These are phyloP conservation scores for Debaryomyces castellii DNA, from an alignment of 805 yeast genomes.

Conservation along the genomic window DNA sequence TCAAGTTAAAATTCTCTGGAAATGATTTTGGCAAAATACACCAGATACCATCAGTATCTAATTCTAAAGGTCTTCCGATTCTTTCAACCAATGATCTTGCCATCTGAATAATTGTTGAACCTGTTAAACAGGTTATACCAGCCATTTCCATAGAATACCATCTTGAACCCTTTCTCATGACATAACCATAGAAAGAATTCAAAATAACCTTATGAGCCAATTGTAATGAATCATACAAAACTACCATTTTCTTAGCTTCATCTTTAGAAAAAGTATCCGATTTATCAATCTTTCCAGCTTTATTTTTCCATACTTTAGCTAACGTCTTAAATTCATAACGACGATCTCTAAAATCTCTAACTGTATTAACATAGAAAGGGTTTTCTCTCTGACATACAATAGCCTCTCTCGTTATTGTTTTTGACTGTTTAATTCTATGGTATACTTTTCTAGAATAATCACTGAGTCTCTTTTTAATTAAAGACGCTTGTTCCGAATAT, in stretches of 20 bases:
- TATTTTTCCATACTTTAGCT: conserved; percentile 93
- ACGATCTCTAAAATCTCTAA: conserved; percentile 90
- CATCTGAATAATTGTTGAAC: conserved; percentile 97
- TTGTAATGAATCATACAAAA: conserved; percentile 91
- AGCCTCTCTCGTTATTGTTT: conserved; percentile 85
- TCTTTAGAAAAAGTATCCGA: conserved; percentile 65
- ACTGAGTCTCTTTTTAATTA: conserved; percentile 71
- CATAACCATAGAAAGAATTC: conserved; percentile 96
- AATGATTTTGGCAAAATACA: conserved; percentile 92
- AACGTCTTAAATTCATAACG: conserved; percentile 93
- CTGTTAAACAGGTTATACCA: conserved; percentile 96
- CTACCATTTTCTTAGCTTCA: conserved; percentile 92
- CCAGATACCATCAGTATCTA: conserved; percentile 99
- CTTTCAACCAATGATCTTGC: conserved; percentile 90
- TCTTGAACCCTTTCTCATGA: conserved; percentile 97
- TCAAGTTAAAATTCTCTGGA: conserved; percentile 82
- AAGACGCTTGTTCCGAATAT: conserved; percentile 72
- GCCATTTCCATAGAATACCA: conserved; percentile 99
- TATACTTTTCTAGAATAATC: conserved; percentile 87
- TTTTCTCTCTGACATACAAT: conserved; percentile 96
- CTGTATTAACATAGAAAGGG: conserved; percentile 95
- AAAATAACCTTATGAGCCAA: conserved; percentile 95
- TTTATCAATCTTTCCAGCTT: conserved; percentile 52
- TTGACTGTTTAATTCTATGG: conserved; percentile 75
- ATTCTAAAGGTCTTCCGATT: conserved; percentile 90